phyloP scores from a whole-genome alignment of 345 rosid species.

The Lumnitzera racemosa region DNA sequence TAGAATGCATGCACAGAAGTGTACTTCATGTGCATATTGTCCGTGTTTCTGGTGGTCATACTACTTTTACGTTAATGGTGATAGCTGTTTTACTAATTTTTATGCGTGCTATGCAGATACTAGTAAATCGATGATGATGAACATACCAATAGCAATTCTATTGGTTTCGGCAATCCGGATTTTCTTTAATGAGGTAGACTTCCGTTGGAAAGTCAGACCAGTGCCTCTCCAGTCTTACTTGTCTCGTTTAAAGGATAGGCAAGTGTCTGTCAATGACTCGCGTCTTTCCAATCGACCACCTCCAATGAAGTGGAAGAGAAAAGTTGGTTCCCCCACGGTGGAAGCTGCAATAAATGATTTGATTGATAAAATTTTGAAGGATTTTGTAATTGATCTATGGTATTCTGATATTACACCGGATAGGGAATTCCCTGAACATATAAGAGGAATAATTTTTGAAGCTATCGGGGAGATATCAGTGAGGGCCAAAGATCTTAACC shows the following conservation, averaged over 20 bases:
- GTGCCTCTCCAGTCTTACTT: conserved; percentile 27
- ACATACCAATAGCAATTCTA: conserved; percentile 76
- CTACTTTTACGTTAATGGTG: not conserved
- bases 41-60: not conserved
- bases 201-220: conserved; percentile 53
- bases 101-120: conserved; percentile 49
- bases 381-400: conserved; percentile 84
- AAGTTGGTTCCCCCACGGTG: conserved; percentile 73
- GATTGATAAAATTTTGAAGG: conserved; percentile 74
- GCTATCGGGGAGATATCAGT: conserved; percentile 82
- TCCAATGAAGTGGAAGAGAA: conserved; percentile 65
- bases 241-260: conserved; percentile 62
- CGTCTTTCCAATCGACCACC: conserved; percentile 51
- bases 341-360: conserved; percentile 71
- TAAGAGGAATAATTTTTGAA: conserved; percentile 75
- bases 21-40: not conserved
- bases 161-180: conserved; percentile 41
- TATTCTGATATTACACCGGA: conserved; percentile 89
- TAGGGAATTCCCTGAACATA: conserved; percentile 80
- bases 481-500: conserved; percentile 75
- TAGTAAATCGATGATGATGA: conserved; percentile 91
- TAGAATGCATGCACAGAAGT: too few species aligned
- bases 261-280: conserved; percentile 64
- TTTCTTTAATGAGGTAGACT: conserved; percentile 56
- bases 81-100: not conserved